A percentile compares a stretch with the other conserved stretches of the same genome.
Evolutionary conservation across 768 basidiomycete species (phyloP).

Genomic region (Rhodotorula paludigena): DNA sequence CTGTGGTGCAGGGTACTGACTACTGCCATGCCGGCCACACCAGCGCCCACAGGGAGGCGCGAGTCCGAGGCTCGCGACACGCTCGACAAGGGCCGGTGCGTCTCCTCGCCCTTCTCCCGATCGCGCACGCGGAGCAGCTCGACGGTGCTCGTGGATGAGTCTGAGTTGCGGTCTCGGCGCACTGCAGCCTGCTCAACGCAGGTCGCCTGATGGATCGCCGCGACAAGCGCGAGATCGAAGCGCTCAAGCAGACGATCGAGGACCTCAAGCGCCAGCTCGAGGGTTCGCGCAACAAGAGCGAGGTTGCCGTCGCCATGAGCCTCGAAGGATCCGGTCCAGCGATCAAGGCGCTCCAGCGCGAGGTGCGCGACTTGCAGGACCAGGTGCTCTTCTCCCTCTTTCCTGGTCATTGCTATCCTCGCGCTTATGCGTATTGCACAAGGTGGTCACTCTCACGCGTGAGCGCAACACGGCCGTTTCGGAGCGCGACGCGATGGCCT

Average conservation of each 20-base stretch:
- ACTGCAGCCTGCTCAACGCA: fast-evolving
- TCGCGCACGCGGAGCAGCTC: no score
- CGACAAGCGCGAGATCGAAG: neutral
- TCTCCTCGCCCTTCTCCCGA: no score
- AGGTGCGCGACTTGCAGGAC: neutral
- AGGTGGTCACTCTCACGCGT: neutral
- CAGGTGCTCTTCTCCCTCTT: no score
- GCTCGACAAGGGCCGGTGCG: no score
- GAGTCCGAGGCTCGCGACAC: neutral
- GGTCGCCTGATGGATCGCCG: neutral
- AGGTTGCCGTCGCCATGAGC: neutral
- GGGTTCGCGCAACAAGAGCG: no score
- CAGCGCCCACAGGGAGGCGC: neutral
- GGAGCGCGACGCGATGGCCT: neutral
- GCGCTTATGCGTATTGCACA: no score
- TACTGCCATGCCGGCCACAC: no score
- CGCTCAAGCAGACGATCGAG: neutral
- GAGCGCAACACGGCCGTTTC: neutral
- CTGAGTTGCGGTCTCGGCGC: no score
- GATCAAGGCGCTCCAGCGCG: neutral
- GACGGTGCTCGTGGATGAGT: no score
- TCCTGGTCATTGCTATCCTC: neutral
- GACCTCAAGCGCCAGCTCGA: neutral
- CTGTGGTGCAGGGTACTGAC: no score
- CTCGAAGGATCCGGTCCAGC: neutral